Evolutionary conservation across 352 stramenopile genomes (phyloP), one percentile per base, ranked within the genome.

Genomic region (Pilasporangium apinafurcum): DNA sequence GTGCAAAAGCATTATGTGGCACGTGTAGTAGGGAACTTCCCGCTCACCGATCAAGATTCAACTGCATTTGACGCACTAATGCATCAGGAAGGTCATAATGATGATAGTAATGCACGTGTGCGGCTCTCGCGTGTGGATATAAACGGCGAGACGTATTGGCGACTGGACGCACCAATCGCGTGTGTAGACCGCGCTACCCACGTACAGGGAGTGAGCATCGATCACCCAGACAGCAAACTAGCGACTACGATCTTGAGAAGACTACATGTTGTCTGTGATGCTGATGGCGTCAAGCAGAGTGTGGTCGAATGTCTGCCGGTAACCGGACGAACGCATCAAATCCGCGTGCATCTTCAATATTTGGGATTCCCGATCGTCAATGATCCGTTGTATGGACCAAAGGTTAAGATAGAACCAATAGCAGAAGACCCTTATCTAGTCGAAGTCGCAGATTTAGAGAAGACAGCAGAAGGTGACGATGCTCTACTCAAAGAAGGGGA

Each of bases 241-340:
- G 70, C 59, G 26, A 49, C 68, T 37, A 80, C 68, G 24, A 49
- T 83, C 12, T 30, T 83, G 25, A 41, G 49, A 1, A n/a, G 21
- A n/a, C 26, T 60, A 17, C 7, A 50, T 20, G n/a, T n/a, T n/a
- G n/a, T n/a, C n/a, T n/a, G n/a, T n/a, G 53, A 39, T 37, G 22
- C 51, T 27, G 36, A 48, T n/a, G 50, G 54, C 12, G 17, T 27
- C 4, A 42, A 48, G 4, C 48, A 82, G 42, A 89, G 83, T 29
- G 50, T 98, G 32, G 73, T 98, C 8, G 65, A 97, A 39, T 95
- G 82, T 46, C 68, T 84, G 36, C 93, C 94, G 27, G 57, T 87
- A 18, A 98, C 95, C 8, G 95, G 95, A 5, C 56, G 95, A 8
- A 98, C 91, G 5, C 95, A 98, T 63, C 94, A 98, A 65, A 96